phyloP scores from a whole-genome alignment of 2,329 filamentous ascomycete species.

The Arthrobotrys megalospora region DNA sequence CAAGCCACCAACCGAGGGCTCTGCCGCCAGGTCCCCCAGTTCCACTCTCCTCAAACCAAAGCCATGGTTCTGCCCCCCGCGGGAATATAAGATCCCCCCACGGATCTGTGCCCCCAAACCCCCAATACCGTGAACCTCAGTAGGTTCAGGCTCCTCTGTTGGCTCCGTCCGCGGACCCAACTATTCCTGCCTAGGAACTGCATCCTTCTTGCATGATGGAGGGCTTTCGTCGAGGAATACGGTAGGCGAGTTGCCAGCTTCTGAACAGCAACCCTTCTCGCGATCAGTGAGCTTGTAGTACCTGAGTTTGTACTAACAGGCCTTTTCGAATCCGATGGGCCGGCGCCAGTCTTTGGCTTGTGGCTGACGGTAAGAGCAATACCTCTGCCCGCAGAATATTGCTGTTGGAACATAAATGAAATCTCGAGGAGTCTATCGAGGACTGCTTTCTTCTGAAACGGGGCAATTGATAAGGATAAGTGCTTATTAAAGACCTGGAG shows the following conservation, averaged over 20 bases:
- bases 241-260: constrained; percentile 53
- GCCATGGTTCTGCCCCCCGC: not conserved
- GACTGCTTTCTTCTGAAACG: constrained; percentile 38
- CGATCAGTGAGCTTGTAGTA: constrained; percentile 35
- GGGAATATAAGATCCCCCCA: constrained; percentile 32
- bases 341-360: constrained; percentile 9
- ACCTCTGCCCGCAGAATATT: constrained; percentile 54
- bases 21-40: constrained; percentile 27
- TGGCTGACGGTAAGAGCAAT: constrained; percentile 21
- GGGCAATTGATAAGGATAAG: constrained; percentile 49
- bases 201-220: constrained; percentile 53
- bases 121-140: constrained; percentile 42
- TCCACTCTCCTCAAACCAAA: constrained; percentile 4
- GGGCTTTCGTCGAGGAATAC: constrained; percentile 44
- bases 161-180: constrained; percentile 37
- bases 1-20: constrained; percentile 6
- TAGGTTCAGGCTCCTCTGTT: constrained; percentile 40
- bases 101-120: constrained; percentile 29
- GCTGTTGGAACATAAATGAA: constrained; percentile 51
- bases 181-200: constrained; percentile 56
- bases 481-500: constrained; percentile 47
- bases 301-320: not conserved
- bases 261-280: constrained; percentile 48
- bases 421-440: constrained; percentile 52
- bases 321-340: constrained; percentile 20